phyloP scores from a whole-genome alignment of 805 yeast genomes.

The Ogataea wickerhamii region DNA sequence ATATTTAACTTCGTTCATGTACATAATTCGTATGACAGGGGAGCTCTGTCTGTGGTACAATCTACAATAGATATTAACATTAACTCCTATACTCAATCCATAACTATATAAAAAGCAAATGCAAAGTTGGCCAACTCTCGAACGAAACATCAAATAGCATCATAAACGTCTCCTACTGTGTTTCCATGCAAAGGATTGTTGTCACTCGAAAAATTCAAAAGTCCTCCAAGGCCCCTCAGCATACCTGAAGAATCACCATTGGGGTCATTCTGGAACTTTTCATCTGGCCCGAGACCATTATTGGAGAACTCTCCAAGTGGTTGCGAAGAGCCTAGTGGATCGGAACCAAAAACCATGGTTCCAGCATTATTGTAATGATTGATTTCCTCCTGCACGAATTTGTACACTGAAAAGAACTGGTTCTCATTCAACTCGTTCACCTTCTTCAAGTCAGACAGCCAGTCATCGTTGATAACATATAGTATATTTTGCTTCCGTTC shows the following conservation, averaged over 20 bases:
- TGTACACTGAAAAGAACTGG: constrained; percentile 25
- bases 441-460: constrained; percentile 27
- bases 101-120: not conserved
- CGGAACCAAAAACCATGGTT: constrained; percentile 12
- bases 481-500: constrained; percentile 33
- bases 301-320: no score
- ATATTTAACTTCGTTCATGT: constrained; percentile 1
- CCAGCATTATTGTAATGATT: constrained; percentile 25
- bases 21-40: constrained; percentile 1
- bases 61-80: no score
- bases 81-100: not conserved
- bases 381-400: constrained; percentile 26
- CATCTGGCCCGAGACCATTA: not conserved
- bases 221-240: constrained; percentile 26
- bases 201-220: constrained; percentile 30
- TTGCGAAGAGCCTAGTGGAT: not conserved
- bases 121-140: not conserved
- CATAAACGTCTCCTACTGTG: constrained; percentile 27
- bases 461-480: constrained; percentile 30
- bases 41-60: constrained; percentile 3
- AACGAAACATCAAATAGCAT: constrained; percentile 16
- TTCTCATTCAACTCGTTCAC: constrained; percentile 31
- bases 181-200: constrained; percentile 29
- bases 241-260: constrained; percentile 10
- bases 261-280: not conserved